phyloP scores from a whole-genome alignment of 257 asterid species.

The Przewalskia tangutica region DNA sequence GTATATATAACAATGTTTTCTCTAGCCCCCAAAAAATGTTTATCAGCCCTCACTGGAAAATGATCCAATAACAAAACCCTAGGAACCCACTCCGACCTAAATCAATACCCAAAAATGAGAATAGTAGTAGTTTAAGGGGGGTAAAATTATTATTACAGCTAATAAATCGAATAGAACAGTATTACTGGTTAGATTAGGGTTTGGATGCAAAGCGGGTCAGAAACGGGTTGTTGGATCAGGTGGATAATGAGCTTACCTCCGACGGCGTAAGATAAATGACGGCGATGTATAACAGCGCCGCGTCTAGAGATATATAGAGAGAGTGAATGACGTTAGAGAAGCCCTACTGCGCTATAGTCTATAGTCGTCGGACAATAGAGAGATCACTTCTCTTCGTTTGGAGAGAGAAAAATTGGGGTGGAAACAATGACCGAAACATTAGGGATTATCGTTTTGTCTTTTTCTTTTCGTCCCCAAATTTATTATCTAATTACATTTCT shows the following conservation, averaged over 20 bases:
- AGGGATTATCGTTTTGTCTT: neutral
- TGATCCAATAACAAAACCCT: slow-evolving; percentile 21
- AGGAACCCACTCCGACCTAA: slow-evolving; percentile 6
- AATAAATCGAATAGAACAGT: slow-evolving; percentile 9
- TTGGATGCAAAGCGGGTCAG: neutral
- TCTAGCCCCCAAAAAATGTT: slow-evolving; percentile 19
- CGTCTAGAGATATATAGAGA: slow-evolving; percentile 23
- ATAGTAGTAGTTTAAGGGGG: neutral
- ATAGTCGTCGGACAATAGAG: slow-evolving; percentile 26
- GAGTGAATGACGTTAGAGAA: slow-evolving; percentile 20
- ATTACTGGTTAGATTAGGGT: slow-evolving; percentile 3
- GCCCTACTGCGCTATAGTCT: slow-evolving; percentile 49
- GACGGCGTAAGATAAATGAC: slow-evolving; percentile 38
- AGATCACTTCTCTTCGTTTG: slow-evolving; percentile 11
- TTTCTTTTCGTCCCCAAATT: slow-evolving; percentile 1
- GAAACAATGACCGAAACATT: neutral
- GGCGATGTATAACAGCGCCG: slow-evolving; percentile 44
- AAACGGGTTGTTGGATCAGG: slow-evolving; percentile 4
- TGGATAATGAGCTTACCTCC: slow-evolving; percentile 28
- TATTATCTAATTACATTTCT: neutral
- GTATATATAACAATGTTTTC: slow-evolving; percentile 26
- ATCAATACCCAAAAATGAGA: neutral
- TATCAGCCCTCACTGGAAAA: slow-evolving; percentile 26
- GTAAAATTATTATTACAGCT: neutral
- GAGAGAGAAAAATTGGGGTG: neutral